Conservation (phyloP, 2,329 filamentous ascomycete genomes). For the Aureobasidium sp. region DNA sequence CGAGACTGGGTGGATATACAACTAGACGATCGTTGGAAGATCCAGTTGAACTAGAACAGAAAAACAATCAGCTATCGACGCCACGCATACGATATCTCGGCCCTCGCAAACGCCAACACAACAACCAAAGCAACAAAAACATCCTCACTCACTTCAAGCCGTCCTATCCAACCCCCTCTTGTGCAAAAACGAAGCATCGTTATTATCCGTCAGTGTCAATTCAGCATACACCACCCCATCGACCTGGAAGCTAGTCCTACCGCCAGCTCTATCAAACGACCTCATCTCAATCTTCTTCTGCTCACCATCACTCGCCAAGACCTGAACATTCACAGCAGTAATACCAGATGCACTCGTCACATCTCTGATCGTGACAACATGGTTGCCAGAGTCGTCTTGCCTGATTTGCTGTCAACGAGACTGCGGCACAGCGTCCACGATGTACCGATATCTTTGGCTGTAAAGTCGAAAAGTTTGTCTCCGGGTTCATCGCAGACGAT, state of each 20-base stretch:
- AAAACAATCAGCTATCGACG: too few species aligned
- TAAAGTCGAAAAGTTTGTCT: background rate
- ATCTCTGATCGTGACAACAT: background rate
- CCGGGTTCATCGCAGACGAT: background rate
- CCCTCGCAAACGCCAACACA: background rate
- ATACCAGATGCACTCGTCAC: background rate
- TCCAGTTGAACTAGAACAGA: too few species aligned
- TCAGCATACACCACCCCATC: background rate
- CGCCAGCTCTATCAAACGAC: background rate
- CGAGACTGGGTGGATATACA: too few species aligned
- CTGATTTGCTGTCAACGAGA: background rate
- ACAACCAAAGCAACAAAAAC: background rate
- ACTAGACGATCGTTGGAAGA: too few species aligned
- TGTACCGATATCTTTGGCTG: background rate
- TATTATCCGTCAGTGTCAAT: background rate
- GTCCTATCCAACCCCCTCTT: background rate
- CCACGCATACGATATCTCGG: background rate
- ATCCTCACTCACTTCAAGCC: background rate
- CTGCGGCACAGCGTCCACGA: background rate
- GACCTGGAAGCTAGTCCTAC: background rate
- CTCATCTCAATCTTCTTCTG: background rate
- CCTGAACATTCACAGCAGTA: background rate
- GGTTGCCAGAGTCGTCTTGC: background rate
- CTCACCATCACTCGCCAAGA: background rate
- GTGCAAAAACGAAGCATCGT: background rate